Percentiles rank a stretch among this genome's conserved stretches.
These are phyloP conservation scores for Heterobasidion annosum DNA, from an alignment of 1,284 basidiomycete genomes.

Conservation along the genomic window DNA sequence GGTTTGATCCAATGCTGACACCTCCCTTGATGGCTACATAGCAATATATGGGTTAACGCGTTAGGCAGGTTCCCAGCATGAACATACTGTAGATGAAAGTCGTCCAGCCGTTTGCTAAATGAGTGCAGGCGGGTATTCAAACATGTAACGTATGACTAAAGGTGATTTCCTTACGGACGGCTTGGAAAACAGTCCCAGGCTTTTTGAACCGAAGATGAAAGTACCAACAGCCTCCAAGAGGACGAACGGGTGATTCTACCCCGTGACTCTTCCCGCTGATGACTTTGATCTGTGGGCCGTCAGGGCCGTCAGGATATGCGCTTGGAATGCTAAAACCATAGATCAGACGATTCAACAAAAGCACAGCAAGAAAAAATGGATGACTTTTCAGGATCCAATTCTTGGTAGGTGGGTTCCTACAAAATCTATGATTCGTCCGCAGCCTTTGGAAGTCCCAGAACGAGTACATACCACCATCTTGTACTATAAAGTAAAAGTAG, in stretches of 20 bases:
- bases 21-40: conserved; percentile 57
- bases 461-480: conserved; percentile 67
- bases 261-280: conserved; percentile 87
- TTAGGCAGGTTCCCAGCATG: neutral
- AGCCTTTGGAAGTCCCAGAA: too few relatives aligned
- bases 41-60: neutral
- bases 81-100: conserved; percentile 70
- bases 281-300: conserved; percentile 73
- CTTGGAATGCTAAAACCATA: conserved; percentile 51
- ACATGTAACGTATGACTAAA: neutral
- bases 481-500: conserved; percentile 29
- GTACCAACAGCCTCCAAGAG: conserved; percentile 91
- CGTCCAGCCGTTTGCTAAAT: conserved; percentile 68
- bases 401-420: conserved; percentile 68
- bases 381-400: conserved; percentile 56
- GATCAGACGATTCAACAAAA: neutral
- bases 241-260: conserved; percentile 79
- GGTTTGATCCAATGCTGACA: conserved; percentile 50
- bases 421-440: neutral
- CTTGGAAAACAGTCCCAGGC: conserved; percentile 70
- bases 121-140: neutral
- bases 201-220: conserved; percentile 73
- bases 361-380: conserved; percentile 10
- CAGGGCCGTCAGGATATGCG: conserved; percentile 62
- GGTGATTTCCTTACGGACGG: conserved; percentile 53